Evolutionary conservation across 2,329 filamentous ascomycete genomes (phyloP).

Genomic region (Ophiocordyceps unilateralis): DNA sequence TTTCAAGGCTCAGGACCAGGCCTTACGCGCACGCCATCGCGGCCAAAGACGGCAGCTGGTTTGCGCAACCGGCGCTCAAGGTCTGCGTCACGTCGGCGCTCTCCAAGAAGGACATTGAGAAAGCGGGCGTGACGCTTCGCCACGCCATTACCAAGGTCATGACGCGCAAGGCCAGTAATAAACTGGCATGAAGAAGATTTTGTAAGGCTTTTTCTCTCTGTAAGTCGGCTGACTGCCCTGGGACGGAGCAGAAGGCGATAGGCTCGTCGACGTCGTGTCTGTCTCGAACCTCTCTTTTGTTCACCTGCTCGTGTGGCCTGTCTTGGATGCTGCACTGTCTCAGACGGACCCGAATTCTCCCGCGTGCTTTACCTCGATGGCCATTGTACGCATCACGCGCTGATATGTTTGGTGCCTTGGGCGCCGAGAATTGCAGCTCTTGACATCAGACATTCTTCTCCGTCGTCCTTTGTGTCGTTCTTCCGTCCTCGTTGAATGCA

Average conservation of each 20-base stretch:
- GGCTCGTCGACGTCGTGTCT: neutral
- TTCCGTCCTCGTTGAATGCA: neutral
- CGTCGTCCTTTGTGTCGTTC: too few relatives aligned
- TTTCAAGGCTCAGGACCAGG: conserved; percentile 70
- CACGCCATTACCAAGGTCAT: conserved; percentile 92
- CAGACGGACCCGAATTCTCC: neutral
- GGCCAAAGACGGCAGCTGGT: conserved; percentile 52
- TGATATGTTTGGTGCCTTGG: neutral
- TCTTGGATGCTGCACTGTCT: neutral
- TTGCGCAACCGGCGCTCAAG: conserved; percentile 68
- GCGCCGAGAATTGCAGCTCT: neutral
- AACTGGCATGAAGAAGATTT: conserved; percentile 5
- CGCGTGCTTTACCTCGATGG: neutral
- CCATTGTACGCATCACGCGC: neutral
- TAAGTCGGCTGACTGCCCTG: too few relatives aligned
- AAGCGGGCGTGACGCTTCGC: conserved; percentile 71
- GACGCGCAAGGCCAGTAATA: conserved; percentile 38
- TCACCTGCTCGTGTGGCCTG: neutral
- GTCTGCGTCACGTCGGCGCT: conserved; percentile 78
- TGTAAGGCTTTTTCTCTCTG: too few relatives aligned
- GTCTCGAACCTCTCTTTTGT: neutral
- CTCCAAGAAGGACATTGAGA: conserved; percentile 89
- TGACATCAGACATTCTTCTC: too few relatives aligned
- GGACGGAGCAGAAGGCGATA: neutral
- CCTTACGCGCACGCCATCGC: conserved; percentile 47